Conservation (phyloP, 192 early-diverging fungal species). For the Coemansia sp. region DNA sequence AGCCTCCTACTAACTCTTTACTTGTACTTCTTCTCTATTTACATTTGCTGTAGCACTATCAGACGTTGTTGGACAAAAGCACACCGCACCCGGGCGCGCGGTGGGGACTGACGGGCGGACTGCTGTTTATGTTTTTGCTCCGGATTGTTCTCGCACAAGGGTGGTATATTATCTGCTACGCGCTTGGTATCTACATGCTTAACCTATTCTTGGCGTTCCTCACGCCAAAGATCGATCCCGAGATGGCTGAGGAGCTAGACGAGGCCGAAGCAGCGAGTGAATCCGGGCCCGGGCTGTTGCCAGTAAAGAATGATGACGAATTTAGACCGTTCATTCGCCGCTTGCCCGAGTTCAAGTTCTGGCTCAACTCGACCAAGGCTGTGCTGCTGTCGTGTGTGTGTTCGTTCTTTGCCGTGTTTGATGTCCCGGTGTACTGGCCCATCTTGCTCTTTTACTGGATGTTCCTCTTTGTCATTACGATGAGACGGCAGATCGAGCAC, state of each 20-base stretch:
- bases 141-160: slow-evolving; percentile 83
- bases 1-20: neutral
- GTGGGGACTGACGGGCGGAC: slow-evolving; percentile 70
- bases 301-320: slow-evolving; percentile 88
- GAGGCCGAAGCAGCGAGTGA: slow-evolving; percentile 55
- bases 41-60: slow-evolving; percentile 63
- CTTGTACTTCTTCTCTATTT: slow-evolving; percentile 1
- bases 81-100: slow-evolving; percentile 77
- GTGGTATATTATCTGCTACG: slow-evolving; percentile 98
- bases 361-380: slow-evolving; percentile 85
- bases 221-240: slow-evolving; percentile 95
- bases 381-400: slow-evolving; percentile 82
- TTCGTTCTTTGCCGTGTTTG: slow-evolving; percentile 85
- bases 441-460: slow-evolving; percentile 96
- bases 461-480: slow-evolving; percentile 91
- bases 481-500: slow-evolving; percentile 95
- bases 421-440: slow-evolving; percentile 99
- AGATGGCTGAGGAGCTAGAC: slow-evolving; percentile 53
- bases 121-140: slow-evolving; percentile 70
- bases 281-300: slow-evolving; percentile 66
- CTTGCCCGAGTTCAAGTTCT: slow-evolving; percentile 99
- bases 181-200: slow-evolving; percentile 91
- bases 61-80: slow-evolving; percentile 78
- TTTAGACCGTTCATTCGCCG: slow-evolving; percentile 96
- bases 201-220: slow-evolving; percentile 95